Conservation (phyloP, 108 stramenopile species). For the Pseudonitzschia delicatissima region DNA sequence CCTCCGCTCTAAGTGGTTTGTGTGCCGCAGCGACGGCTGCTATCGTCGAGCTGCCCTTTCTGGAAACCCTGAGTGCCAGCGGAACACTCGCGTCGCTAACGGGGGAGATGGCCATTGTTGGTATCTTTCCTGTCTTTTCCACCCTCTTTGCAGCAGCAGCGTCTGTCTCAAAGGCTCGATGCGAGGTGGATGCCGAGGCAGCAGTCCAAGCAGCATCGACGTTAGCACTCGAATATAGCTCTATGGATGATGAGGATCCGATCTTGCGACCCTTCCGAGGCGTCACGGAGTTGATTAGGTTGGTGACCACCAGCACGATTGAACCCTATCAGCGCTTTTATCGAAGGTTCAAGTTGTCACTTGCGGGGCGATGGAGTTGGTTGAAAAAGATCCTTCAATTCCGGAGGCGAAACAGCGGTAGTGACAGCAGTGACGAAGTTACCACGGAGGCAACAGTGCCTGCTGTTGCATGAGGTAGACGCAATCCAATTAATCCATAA, state of each 20-base stretch:
- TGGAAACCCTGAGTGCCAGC: slow-evolving; percentile 56
- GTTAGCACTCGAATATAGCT: slow-evolving; percentile 70
- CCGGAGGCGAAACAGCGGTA: background rate
- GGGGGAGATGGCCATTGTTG: slow-evolving; percentile 52
- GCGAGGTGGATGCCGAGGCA: slow-evolving; percentile 83
- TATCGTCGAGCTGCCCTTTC: slow-evolving; percentile 79
- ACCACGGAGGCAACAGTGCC: background rate
- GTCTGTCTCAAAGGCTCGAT: slow-evolving; percentile 85
- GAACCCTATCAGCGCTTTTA: slow-evolving; percentile 30
- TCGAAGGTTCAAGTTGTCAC: slow-evolving; percentile 5
- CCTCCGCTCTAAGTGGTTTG: slow-evolving; percentile 75
- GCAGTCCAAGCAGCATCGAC: slow-evolving; percentile 79
- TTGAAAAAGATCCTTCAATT: background rate
- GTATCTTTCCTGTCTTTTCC: slow-evolving; percentile 63
- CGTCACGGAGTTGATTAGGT: slow-evolving; percentile 59
- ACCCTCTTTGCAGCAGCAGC: slow-evolving; percentile 86
- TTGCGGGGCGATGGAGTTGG: background rate
- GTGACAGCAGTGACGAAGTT: background rate
- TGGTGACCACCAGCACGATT: slow-evolving; percentile 30
- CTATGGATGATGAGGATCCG: slow-evolving; percentile 58
- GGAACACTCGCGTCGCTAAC: slow-evolving; percentile 34
- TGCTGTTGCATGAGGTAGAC: slow-evolving; percentile 3
- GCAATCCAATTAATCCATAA: background rate
- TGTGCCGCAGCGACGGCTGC: slow-evolving; percentile 90
- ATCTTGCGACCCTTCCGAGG: slow-evolving; percentile 68